Evolutionary conservation across 2,329 filamentous ascomycete genomes (phyloP).

Genomic region (Truncatella angustata): DNA sequence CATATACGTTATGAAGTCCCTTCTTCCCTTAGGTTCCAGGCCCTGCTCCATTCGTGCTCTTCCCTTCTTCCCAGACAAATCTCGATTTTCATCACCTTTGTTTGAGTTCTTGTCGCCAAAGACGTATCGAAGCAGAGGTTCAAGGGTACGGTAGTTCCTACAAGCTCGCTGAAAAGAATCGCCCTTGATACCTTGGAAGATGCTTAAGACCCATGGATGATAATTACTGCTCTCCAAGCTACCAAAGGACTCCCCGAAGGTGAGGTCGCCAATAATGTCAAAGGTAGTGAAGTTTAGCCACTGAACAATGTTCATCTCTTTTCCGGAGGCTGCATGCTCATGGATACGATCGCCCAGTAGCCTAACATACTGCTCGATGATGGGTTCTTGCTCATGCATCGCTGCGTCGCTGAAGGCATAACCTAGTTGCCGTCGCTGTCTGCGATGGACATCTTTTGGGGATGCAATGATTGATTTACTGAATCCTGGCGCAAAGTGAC

Average conservation of each 20-base stretch:
- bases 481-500: conserved; percentile 18
- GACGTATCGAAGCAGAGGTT: background rate
- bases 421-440: conserved; percentile 11
- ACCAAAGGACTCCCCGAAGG: conserved; percentile 52
- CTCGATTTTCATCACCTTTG: background rate
- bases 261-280: conserved; percentile 51
- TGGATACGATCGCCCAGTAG: conserved; percentile 24
- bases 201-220: conserved; percentile 15
- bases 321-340: conserved; percentile 35
- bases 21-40: background rate
- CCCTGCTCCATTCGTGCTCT: background rate
- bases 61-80: background rate
- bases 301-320: conserved; percentile 44
- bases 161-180: too few relatives aligned
- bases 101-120: background rate
- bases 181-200: background rate
- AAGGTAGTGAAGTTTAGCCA: conserved; percentile 55
- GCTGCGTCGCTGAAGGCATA: conserved; percentile 18
- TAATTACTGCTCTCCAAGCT: conserved; percentile 39
- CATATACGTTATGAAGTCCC: background rate
- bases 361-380: conserved; percentile 19
- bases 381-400: conserved; percentile 18
- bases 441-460: conserved; percentile 19
- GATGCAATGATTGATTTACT: conserved; percentile 18
- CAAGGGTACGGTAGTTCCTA: background rate